These are phyloP conservation scores for Lachnellula willkommii DNA, from an alignment of 2,329 filamentous ascomycete genomes.

Conservation along the genomic window DNA sequence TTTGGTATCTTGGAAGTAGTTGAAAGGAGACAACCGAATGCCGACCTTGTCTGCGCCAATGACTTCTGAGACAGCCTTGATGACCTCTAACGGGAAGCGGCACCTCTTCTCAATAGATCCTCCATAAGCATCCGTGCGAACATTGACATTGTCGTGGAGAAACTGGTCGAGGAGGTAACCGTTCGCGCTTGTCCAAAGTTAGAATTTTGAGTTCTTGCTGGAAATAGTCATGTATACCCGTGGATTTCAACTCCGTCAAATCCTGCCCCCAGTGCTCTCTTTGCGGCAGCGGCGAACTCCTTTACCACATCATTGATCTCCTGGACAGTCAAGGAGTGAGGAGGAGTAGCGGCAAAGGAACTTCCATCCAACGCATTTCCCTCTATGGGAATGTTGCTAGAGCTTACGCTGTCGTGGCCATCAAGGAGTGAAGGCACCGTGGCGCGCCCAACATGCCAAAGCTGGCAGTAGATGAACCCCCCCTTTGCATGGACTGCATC, in stretches of 20 bases:
- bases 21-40: constrained; percentile 53
- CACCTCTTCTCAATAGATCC: constrained; percentile 45
- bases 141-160: constrained; percentile 49
- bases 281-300: constrained; percentile 23
- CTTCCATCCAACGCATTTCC: constrained; percentile 15
- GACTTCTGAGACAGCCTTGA: constrained; percentile 43
- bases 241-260: constrained; percentile 46
- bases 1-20: constrained; percentile 54
- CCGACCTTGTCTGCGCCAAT: constrained; percentile 48
- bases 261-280: constrained; percentile 43
- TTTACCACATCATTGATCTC: constrained; percentile 29
- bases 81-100: constrained; percentile 48
- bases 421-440: constrained; percentile 33
- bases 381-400: constrained; percentile 19
- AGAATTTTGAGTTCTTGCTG: background rate
- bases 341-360: constrained; percentile 24
- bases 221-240: constrained; percentile 13
- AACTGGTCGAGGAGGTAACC: constrained; percentile 54
- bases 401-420: constrained; percentile 29
- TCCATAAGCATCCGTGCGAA: constrained; percentile 47
- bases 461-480: constrained; percentile 55
- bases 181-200: constrained; percentile 32
- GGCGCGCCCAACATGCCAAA: constrained; percentile 54
- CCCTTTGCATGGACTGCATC: constrained; percentile 59
- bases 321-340: constrained; percentile 32